Evolutionary conservation across 2,329 filamentous ascomycete species (phyloP).

Genomic region (Neoarthrinium moseri): DNA sequence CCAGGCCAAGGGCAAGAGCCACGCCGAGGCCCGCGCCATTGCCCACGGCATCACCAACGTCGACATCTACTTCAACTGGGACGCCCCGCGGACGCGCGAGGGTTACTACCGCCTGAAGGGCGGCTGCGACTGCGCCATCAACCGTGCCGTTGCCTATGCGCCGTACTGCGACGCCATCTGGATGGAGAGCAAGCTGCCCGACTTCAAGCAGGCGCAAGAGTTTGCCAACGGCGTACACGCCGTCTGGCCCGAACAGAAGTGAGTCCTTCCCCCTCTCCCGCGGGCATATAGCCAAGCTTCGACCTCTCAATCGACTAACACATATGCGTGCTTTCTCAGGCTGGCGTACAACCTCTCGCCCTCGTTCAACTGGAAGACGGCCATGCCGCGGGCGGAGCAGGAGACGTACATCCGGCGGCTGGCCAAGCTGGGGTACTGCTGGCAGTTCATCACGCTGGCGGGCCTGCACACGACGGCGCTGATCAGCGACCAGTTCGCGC

Average conservation of each 20-base stretch:
- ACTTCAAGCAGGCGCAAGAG: slow-evolving; percentile 86
- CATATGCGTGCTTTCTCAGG: slow-evolving; percentile 40
- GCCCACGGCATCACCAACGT: slow-evolving; percentile 74
- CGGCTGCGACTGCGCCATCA: slow-evolving; percentile 86
- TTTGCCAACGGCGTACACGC: slow-evolving; percentile 93
- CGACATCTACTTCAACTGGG: slow-evolving; percentile 93
- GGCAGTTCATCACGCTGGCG: slow-evolving; percentile 99
- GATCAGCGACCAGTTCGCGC: slow-evolving; percentile 84
- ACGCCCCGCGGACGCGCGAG: slow-evolving; percentile 86
- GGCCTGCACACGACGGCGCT: slow-evolving; percentile 94
- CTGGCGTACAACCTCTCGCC: slow-evolving; percentile 98
- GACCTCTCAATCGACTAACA: too few species aligned
- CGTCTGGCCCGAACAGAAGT: slow-evolving; percentile 96
- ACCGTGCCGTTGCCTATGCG: slow-evolving; percentile 86
- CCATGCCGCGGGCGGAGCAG: slow-evolving; percentile 88
- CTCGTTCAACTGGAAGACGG: slow-evolving; percentile 99
- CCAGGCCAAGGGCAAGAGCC: slow-evolving; percentile 78
- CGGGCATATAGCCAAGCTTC: too few species aligned
- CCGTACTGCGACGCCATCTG: slow-evolving; percentile 96
- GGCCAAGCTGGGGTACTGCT: slow-evolving; percentile 88
- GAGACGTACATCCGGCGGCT: slow-evolving; percentile 96
- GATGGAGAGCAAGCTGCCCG: slow-evolving; percentile 99
- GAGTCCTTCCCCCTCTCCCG: slow-evolving; percentile 35
- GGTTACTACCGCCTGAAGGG: slow-evolving; percentile 93
- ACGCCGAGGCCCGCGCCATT: slow-evolving; percentile 75